Percentiles rank a stretch among this genome's conserved stretches.
These are phyloP conservation scores for Umbelopsis sp. DNA, from an alignment of 192 early-diverging fungal species.

Conservation along the genomic window DNA sequence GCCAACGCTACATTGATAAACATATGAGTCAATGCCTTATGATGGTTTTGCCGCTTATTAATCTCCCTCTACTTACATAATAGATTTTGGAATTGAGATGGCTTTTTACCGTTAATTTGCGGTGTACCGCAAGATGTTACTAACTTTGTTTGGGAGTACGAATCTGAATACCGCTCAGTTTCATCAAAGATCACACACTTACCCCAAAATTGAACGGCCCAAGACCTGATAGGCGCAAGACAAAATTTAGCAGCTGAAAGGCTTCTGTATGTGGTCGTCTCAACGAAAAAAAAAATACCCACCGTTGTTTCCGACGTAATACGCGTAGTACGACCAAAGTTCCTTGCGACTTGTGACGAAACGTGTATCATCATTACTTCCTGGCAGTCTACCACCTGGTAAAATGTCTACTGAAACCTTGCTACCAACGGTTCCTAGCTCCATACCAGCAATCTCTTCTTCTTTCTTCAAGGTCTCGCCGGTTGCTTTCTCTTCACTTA, in stretches of 20 bases:
- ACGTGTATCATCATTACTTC: neutral
- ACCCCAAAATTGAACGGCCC: constrained; percentile 19
- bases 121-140: neutral
- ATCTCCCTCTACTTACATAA: neutral
- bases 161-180: neutral
- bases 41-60: neutral
- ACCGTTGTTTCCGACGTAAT: constrained; percentile 21
- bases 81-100: constrained; percentile 14
- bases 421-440: neutral
- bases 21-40: neutral
- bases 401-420: neutral
- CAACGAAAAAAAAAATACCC: neutral
- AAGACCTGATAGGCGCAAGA: neutral
- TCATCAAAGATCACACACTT: neutral
- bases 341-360: constrained; percentile 13
- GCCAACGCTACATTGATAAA: constrained; percentile 5
- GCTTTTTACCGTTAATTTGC: neutral
- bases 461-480: neutral
- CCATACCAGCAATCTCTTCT: neutral
- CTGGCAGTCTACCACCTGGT: constrained; percentile 5
- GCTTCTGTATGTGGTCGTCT: too few relatives aligned
- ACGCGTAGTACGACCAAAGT: constrained; percentile 1
- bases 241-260: too few relatives aligned
- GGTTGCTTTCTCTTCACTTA: neutral
- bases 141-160: neutral